A percentile compares a stretch with the other conserved stretches of the same genome.
Conservation (phyloP, 2,329 filamentous ascomycete genomes). For the Fusarium sp. region DNA sequence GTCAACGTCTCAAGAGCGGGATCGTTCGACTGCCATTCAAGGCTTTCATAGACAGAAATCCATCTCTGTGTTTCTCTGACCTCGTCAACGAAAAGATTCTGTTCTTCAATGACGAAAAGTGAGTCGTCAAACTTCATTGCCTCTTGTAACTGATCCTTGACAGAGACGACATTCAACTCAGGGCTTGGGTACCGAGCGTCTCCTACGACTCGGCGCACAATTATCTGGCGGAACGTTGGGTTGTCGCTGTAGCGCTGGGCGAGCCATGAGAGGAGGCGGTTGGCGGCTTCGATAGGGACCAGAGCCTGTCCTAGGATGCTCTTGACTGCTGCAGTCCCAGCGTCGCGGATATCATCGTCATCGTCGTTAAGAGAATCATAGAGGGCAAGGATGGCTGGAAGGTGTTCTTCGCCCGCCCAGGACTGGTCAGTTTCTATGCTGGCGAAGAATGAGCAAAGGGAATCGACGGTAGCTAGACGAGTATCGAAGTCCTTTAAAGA, state of each 20-base stretch:
- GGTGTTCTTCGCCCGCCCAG: constrained; percentile 52
- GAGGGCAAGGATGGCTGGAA: constrained; percentile 72
- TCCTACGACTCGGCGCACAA: constrained; percentile 58
- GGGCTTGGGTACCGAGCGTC: constrained; percentile 27
- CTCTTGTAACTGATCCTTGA: constrained; percentile 57
- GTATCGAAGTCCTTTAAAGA: constrained; percentile 70
- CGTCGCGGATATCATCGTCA: constrained; percentile 85
- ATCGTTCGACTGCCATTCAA: constrained; percentile 43
- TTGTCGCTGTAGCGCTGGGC: constrained; percentile 51
- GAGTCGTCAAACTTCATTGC: constrained; percentile 70
- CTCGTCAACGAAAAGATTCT: constrained; percentile 93
- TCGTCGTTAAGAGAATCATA: constrained; percentile 89
- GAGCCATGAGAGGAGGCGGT: constrained; percentile 60
- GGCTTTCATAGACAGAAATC: constrained; percentile 62
- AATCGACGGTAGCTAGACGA: constrained; percentile 69
- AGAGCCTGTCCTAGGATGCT: constrained; percentile 60
- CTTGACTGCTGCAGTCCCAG: constrained; percentile 66
- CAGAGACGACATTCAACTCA: constrained; percentile 22
- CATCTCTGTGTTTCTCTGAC: constrained; percentile 80
- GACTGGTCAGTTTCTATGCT: constrained; percentile 30
- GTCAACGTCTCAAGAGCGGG: constrained; percentile 48
- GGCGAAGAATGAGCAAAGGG: constrained; percentile 65
- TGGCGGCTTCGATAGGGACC: constrained; percentile 62
- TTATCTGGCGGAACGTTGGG: constrained; percentile 55
- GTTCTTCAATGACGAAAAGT: constrained; percentile 89